Evolutionary conservation across 1,284 basidiomycete genomes (phyloP).

Genomic region (Tausonia pullulans): DNA sequence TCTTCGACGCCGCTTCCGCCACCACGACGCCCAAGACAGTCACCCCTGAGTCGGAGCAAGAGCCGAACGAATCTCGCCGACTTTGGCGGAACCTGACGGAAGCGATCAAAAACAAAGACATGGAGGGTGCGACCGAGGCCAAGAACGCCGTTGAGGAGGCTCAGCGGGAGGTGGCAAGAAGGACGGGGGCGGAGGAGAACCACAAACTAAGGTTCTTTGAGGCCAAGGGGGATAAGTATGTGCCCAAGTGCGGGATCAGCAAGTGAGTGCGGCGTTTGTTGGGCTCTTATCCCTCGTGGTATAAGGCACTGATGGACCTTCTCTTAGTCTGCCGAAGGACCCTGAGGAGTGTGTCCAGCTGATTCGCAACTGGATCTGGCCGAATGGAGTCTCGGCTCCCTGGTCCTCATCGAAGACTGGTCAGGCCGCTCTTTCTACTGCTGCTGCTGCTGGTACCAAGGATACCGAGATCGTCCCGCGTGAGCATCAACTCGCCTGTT

Average conservation of each 20-base stretch:
- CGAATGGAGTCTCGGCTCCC: constrained; percentile 30
- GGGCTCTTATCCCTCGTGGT: neutral
- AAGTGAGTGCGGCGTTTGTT: constrained; percentile 40
- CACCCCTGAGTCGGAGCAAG: constrained; percentile 73
- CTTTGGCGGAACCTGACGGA: constrained; percentile 77
- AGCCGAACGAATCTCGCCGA: constrained; percentile 75
- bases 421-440: neutral
- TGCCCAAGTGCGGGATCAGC: constrained; percentile 52
- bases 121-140: constrained; percentile 84
- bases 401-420: constrained; percentile 8
- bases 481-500: too few species aligned
- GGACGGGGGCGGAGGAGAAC: constrained; percentile 58
- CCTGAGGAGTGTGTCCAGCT: constrained; percentile 36
- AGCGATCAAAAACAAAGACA: constrained; percentile 78
- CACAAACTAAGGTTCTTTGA: constrained; percentile 73
- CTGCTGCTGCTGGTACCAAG: too few species aligned
- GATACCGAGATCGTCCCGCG: too few species aligned
- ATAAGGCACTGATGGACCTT: neutral
- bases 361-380: constrained; percentile 14
- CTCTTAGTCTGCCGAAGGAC: constrained; percentile 54
- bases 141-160: constrained; percentile 87
- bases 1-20: constrained; percentile 75
- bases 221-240: constrained; percentile 57
- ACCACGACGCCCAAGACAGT: constrained; percentile 72
- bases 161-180: constrained; percentile 69